These are phyloP conservation scores for Carpinus fangiana DNA, from an alignment of 306 rosid genomes.

Conservation along the genomic window DNA sequence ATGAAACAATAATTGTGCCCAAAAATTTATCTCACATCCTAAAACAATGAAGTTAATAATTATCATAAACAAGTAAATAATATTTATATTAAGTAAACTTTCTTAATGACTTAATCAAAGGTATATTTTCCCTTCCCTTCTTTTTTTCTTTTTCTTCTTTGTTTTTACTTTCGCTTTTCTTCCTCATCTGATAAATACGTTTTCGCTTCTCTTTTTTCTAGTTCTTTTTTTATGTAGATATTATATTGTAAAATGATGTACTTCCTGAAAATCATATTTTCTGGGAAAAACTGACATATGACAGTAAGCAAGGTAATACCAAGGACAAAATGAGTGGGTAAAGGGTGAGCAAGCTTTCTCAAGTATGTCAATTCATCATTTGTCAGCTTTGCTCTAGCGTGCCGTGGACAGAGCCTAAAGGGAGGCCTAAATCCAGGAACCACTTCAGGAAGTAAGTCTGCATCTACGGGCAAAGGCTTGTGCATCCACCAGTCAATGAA, in stretches of 20 bases:
- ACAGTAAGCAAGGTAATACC: conserved; percentile 49
- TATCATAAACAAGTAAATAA: neutral
- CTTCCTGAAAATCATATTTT: neutral
- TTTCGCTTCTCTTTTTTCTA: neutral
- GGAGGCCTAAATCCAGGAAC: conserved; percentile 75
- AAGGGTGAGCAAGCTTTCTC: conserved; percentile 65
- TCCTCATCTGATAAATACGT: neutral
- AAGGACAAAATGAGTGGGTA: conserved; percentile 91
- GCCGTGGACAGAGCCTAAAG: conserved; percentile 64
- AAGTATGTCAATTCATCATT: conserved; percentile 63
- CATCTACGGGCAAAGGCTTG: conserved; percentile 93
- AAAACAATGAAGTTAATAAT: neutral
- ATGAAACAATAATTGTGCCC: neutral
- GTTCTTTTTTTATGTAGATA: neutral
- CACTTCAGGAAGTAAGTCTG: conserved; percentile 76
- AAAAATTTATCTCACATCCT: neutral
- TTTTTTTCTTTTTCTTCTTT: neutral
- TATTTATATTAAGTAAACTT: too few species aligned
- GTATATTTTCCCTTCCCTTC: neutral
- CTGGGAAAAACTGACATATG: neutral
- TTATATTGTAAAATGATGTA: neutral
- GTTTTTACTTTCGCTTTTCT: neutral
- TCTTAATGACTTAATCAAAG: neutral
- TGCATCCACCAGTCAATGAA: conserved; percentile 92
- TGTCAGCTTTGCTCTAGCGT: conserved; percentile 47